Evolutionary conservation across 768 basidiomycete genomes (phyloP), one percentile per base, ranked within the genome.

Genomic region (Psilocybe azurescens): DNA sequence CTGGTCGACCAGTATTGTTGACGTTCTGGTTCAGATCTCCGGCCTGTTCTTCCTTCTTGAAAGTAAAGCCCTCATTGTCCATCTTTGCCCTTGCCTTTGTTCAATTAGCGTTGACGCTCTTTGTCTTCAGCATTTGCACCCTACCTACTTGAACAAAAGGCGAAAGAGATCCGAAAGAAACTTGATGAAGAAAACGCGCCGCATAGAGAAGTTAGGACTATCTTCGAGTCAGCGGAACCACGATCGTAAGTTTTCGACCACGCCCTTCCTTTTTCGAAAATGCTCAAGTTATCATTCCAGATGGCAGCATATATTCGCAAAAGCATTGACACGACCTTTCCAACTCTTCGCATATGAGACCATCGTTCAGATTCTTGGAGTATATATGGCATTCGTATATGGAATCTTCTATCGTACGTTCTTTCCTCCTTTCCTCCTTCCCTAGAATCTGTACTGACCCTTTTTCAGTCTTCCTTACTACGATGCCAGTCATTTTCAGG

Each of bases 381-480:
- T 86, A 0, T 93, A 91, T 63, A 85, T 90, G 82, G 86, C 89
- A 0, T 86, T 90, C 64, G 69, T 89, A 13, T 94, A 89, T 59
- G 91, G 88, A 4, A 67, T 79, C 0, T 73, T 87, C 41, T 90
- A 88, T 59, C 62, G 86, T 86, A 67, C 56, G 85, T 74, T 32
- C 48, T 8, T 5, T 30, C 20, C 20, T 20, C 20, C 20, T 20
- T 20, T 20, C 20, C 1, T 20, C 20, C 20, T 20, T 20, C 6
- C 33, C 13, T 5, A 20, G 20, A 20, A 20, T 36, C 28, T 30
- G 13, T 7, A 28, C 52, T 53, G 5, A 53, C 20, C 5, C 10
- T 18, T 20, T 32, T 33, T 46, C 59, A 91, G 89, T 91, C 24
- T 88, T 88, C 69, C 73, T 91, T 29, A 89, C 88, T 1, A 89